A percentile compares a stretch with the other conserved stretches of the same genome.
phyloP scores from a whole-genome alignment of 768 basidiomycete species.

The Pleurotus djamor region DNA sequence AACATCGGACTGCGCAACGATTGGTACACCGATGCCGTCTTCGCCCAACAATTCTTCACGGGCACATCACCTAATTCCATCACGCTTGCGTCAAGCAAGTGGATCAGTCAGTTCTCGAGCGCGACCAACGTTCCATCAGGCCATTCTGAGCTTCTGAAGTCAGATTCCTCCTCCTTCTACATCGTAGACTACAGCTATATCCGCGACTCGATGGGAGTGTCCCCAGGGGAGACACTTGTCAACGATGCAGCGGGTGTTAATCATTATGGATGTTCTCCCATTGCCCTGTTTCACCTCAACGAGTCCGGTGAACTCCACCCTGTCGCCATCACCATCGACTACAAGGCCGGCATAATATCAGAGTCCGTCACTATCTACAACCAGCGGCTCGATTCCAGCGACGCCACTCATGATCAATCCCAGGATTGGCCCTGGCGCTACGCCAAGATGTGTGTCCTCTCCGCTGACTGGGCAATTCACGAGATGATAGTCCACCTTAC shows the following conservation, averaged over 20 bases:
- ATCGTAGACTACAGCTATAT: slow-evolving; percentile 23
- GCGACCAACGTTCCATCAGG: too few relatives aligned
- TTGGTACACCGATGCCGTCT: slow-evolving; percentile 28
- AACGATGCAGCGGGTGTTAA: slow-evolving; percentile 7
- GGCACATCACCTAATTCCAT: slow-evolving; percentile 24
- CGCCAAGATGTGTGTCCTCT: slow-evolving; percentile 25
- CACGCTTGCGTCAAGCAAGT: slow-evolving; percentile 9
- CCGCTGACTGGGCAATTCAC: slow-evolving; percentile 25
- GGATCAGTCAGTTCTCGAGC: too few relatives aligned
- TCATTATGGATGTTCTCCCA: slow-evolving; percentile 22
- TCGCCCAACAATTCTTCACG: slow-evolving; percentile 25
- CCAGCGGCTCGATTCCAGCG: slow-evolving; percentile 13
- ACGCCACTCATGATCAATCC: slow-evolving; percentile 9
- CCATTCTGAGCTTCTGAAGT: too few relatives aligned
- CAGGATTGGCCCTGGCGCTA: slow-evolving; percentile 31
- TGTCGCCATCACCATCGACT: slow-evolving; percentile 25
- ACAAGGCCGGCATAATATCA: slow-evolving; percentile 19
- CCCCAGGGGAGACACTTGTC: slow-evolving; percentile 10
- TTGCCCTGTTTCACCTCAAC: slow-evolving; percentile 24
- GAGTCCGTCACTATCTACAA: slow-evolving; percentile 26
- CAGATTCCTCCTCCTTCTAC: slow-evolving; percentile 10
- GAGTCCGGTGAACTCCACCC: slow-evolving; percentile 24
- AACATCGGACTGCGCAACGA: slow-evolving; percentile 25
- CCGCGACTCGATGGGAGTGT: slow-evolving; percentile 15
- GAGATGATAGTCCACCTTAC: slow-evolving; percentile 24